Base-by-base conservation (phyloP, 2,329 filamentous ascomycete genomes). In the Aspergillus calidoustus region DNA sequence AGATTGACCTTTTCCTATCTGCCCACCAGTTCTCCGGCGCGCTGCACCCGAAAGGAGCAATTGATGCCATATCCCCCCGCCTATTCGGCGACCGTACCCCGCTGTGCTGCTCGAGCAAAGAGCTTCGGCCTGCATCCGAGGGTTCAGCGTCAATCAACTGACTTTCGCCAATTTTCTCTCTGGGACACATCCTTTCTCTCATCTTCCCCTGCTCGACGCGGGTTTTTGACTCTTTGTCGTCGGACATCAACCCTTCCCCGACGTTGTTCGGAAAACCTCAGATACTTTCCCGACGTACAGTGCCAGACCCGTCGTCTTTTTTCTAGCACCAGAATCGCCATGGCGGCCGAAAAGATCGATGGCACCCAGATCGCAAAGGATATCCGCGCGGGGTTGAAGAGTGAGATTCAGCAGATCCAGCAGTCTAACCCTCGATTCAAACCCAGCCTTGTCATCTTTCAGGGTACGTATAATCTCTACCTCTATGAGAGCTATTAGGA, bases 341-440 rank as follows among this genome's bases (percentile, higher is more conserved):
- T 97, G 93, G 87, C 88, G 70, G 94, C 92, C 69, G 87, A 85
- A 72, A 97, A 93, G 84, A 95, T 99, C 73, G 95, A 99, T 82
- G 95, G 95, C 83, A 97, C 90, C 60, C 92, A 92, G 76, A 93
- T 98, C 82, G 95, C 95, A 70, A 96, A 94, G 83, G 86, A 83
- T 76, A 97, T 98, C 76, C 90, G 95, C 64, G 91, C 93, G 82
- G 85, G 86, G 64, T 85, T 99, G 72, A 89, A 89, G 71, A 82
- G 82, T 51, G 89, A 97, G 79, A 96, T 99, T 79, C 85, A 87
- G 69, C 84, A 91, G 76, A 90, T 88, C 76, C 94, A 97, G 79
- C 85, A 87, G 80, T 79, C 83, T 64, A 97, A 97, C 77, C 91
- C 94, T 46, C 86, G 93, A 71, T 99, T 93, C 83, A 89, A 89